These are phyloP conservation scores for Saccharomycopsis sp. DNA, from an alignment of 805 yeast genomes.

Conservation along the genomic window DNA sequence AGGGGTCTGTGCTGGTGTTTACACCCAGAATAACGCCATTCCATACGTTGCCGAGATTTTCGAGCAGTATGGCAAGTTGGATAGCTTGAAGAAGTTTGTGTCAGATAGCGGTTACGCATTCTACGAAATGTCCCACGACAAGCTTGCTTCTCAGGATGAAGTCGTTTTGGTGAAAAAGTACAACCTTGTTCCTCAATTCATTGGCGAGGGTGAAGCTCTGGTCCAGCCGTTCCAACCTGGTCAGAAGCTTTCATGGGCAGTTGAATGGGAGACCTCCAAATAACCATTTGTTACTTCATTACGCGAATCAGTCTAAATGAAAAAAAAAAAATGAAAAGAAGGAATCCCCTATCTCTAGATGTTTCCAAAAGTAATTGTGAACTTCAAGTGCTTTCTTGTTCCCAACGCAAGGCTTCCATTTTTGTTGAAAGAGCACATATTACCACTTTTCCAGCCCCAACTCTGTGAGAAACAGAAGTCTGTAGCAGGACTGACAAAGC, in stretches of 20 bases:
- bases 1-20: conserved; percentile 98
- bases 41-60: conserved; percentile 83
- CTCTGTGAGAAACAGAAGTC: conserved; percentile 44
- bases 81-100: conserved; percentile 65
- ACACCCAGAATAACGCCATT: conserved; percentile 75
- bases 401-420: conserved; percentile 38
- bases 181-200: conserved; percentile 49
- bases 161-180: conserved; percentile 47
- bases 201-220: conserved; percentile 38
- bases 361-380: conserved; percentile 42
- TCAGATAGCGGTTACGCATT: conserved; percentile 63
- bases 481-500: conserved; percentile 49
- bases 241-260: conserved; percentile 57
- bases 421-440: conserved; percentile 43
- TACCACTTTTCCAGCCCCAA: conserved; percentile 55
- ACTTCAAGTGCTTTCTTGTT: conserved; percentile 37
- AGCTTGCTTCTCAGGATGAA: conserved; percentile 36
- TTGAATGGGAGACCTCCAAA: conserved; percentile 72
- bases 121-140: conserved; percentile 47
- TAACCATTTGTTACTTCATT: no score
- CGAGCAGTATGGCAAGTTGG: conserved; percentile 53
- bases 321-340: no score
- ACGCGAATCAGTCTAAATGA: no score
- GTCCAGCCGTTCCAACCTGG: conserved; percentile 89
- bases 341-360: conserved; percentile 24